Conservation (phyloP, 2,329 filamentous ascomycete species). For the Aureobasidium sp. region DNA sequence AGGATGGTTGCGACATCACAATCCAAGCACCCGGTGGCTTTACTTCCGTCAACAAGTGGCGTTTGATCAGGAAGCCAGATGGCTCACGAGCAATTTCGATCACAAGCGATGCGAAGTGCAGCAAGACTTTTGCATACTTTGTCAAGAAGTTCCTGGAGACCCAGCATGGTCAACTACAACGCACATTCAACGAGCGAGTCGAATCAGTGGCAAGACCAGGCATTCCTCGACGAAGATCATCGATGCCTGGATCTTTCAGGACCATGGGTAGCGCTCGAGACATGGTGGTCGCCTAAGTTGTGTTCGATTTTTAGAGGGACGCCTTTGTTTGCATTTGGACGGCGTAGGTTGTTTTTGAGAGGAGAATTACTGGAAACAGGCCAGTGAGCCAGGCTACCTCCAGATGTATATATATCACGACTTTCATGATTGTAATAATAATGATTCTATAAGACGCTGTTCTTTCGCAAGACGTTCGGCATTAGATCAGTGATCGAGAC, state of each 20-base stretch:
- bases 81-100: slow-evolving; percentile 19
- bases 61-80: slow-evolving; percentile 22
- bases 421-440: not conserved
- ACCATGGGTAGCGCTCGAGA: not conserved
- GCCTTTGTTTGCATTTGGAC: not conserved
- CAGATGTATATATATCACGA: not conserved
- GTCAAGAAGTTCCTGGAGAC: slow-evolving; percentile 30
- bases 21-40: slow-evolving; percentile 30
- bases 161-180: slow-evolving; percentile 25
- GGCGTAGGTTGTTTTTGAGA: not conserved
- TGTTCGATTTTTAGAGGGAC: no score
- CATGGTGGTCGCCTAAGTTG: not conserved
- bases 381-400: not conserved
- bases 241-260: slow-evolving; percentile 5
- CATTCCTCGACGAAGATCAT: not conserved
- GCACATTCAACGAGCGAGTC: slow-evolving; percentile 26
- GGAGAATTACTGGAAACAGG: not conserved
- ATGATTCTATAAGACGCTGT: not conserved
- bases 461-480: not conserved
- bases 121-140: slow-evolving; percentile 26
- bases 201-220: slow-evolving; percentile 5
- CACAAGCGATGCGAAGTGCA: slow-evolving; percentile 27
- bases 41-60: slow-evolving; percentile 28
- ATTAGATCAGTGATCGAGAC: not conserved
- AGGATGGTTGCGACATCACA: slow-evolving; percentile 30